Percentiles rank a stretch among this genome's conserved stretches.
These are phyloP conservation scores for Asterella californica DNA, from an alignment of 225 moss, liverwort and hornwort genomes.

Conservation along the genomic window DNA sequence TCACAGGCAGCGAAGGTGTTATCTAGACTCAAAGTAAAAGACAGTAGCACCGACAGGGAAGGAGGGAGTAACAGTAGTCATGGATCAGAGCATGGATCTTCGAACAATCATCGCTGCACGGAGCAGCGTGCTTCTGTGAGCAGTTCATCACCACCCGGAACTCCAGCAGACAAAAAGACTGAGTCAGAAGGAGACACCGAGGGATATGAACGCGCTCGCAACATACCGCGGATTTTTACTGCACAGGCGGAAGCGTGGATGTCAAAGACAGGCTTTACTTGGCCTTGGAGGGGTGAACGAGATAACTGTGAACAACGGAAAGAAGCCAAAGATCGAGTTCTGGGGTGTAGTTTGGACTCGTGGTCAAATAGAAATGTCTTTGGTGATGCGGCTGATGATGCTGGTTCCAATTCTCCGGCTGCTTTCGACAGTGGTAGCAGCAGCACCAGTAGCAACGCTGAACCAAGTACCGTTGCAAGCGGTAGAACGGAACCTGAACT, in stretches of 20 bases:
- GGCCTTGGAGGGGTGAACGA: slow-evolving; percentile 23
- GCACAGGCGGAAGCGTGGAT: slow-evolving; percentile 35
- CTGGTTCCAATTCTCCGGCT: slow-evolving; percentile 13
- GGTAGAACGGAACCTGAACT: slow-evolving; percentile 21
- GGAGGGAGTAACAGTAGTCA: slow-evolving; percentile 23
- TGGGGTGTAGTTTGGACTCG: slow-evolving; percentile 12
- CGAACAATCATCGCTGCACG: slow-evolving; percentile 2
- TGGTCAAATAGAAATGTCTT: slow-evolving; percentile 8
- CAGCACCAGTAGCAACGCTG: slow-evolving; percentile 18
- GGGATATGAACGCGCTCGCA: background rate
- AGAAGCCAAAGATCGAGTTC: background rate
- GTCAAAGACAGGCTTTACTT: slow-evolving; percentile 20
- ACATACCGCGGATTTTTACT: background rate
- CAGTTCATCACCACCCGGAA: slow-evolving; percentile 20
- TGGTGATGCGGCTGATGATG: slow-evolving; percentile 16
- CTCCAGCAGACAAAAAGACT: slow-evolving; percentile 8
- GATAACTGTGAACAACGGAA: background rate
- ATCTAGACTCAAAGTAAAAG: slow-evolving; percentile 35
- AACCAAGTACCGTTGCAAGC: slow-evolving; percentile 13
- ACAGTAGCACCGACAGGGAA: slow-evolving; percentile 16
- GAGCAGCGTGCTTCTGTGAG: slow-evolving; percentile 16
- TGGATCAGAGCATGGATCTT: slow-evolving; percentile 13
- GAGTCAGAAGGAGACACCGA: slow-evolving; percentile 6
- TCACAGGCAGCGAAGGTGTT: slow-evolving; percentile 34
- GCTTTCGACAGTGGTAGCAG: slow-evolving; percentile 26